Percentiles rank a stretch among this genome's conserved stretches.
Evolutionary conservation across 2,329 filamentous ascomycete genomes (phyloP).

Genomic region (Calonectria fujianensis): DNA sequence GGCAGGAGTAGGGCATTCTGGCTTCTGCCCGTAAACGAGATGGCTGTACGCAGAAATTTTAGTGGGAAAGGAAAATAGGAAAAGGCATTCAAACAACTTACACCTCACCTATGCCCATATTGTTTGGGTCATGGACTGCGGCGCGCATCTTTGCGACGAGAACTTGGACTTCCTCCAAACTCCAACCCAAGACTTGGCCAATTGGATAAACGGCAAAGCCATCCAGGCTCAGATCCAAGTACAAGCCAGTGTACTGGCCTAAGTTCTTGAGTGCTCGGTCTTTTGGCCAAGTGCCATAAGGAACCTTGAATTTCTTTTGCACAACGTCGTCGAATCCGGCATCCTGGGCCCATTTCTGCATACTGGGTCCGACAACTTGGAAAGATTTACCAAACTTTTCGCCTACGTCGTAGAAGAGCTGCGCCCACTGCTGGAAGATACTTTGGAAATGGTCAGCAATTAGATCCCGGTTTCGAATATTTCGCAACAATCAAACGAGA

Average conservation of each 20-base stretch:
- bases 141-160: slow-evolving; percentile 30
- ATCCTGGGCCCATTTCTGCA: not conserved
- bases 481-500: not conserved
- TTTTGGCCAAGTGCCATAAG: slow-evolving; percentile 20
- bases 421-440: slow-evolving; percentile 12
- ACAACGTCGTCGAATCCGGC: slow-evolving; percentile 4
- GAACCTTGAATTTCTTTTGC: slow-evolving; percentile 13
- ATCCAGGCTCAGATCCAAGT: slow-evolving; percentile 21
- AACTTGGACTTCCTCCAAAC: slow-evolving; percentile 25
- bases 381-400: slow-evolving; percentile 13
- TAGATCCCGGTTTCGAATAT: not conserved
- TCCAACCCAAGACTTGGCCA: slow-evolving; percentile 30
- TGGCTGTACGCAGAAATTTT: not conserved
- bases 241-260: slow-evolving; percentile 4
- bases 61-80: not conserved
- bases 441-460: slow-evolving; percentile 68
- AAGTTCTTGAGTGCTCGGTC: not conserved
- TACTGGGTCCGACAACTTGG: not conserved
- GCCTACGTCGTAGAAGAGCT: slow-evolving; percentile 2
- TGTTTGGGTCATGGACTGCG: slow-evolving; percentile 20
- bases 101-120: slow-evolving; percentile 18
- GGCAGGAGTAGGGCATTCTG: not conserved
- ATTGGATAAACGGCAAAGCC: slow-evolving; percentile 20
- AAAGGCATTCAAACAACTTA: not conserved
- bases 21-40: slow-evolving; percentile 7